Evolutionary conservation across 306 rosid species (phyloP), one percentile per base, ranked within the genome.

Genomic region (Nissolia schottii): DNA sequence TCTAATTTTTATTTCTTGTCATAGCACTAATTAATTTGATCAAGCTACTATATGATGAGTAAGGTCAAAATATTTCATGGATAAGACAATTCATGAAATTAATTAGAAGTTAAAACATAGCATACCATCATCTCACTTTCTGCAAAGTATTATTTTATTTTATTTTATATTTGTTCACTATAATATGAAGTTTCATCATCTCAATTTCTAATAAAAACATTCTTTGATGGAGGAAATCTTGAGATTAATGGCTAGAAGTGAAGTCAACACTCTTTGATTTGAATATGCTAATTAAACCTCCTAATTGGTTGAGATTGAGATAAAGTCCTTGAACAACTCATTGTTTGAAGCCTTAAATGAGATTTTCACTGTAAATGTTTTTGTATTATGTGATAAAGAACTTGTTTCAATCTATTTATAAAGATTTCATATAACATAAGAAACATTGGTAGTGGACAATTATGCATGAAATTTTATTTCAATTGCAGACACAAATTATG

Each of bases 401-500:
- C 5, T 40, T 15, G 31, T 16, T 70, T 56, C 66, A 25, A 10
- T 25, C 12, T 24, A 12, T 23, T 53, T 35, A 34, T 23, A 8
- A 25, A 70, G 19, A 54, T 23, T 1, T 15, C 51, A 31, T 18
- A 31, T 18, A 7, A 4, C 35, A 4, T 45, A 71, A 53, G 29
- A 24, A 28, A 41, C 35, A 20, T 4, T 37, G 49, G 62, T 23
- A 35, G 63, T 32, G 5, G 24, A 55, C 32, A 14, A 58, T 0
- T 1, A 38, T 31, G 38, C 22, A 1, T 31, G 15, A 32, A 46
- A 32, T 20, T 48, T 77, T 32, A 50, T 57, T 53, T 43, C 34
- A 16, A 57, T 56, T 76, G 87, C 86, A 93, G 98, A 87, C 90
- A 28, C 92, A 90, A 64, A 82, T 90, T 29, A 84, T 93, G 94